These are phyloP conservation scores for Thyridium curvatum DNA, from an alignment of 2,329 filamentous ascomycete species.

Conservation along the genomic window DNA sequence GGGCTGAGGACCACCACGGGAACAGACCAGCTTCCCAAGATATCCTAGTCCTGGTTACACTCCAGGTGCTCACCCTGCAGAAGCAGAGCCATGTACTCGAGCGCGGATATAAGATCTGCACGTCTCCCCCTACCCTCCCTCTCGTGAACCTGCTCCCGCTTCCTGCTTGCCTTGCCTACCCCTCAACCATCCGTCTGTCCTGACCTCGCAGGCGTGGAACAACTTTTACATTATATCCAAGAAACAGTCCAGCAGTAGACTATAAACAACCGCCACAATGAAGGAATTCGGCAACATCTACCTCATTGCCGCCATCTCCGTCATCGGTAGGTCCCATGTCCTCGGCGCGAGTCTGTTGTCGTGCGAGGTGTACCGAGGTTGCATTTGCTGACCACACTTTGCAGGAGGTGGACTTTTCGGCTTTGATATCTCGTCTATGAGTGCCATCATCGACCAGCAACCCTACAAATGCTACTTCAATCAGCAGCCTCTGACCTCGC, in stretches of 20 bases:
- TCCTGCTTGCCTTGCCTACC: not conserved
- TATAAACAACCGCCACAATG: not conserved
- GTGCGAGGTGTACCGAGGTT: not conserved
- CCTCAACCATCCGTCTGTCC: not conserved
- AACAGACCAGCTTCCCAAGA: no score
- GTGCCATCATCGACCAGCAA: conserved; percentile 33
- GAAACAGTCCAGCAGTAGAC: not conserved
- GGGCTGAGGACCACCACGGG: no score
- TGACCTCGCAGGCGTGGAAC: not conserved
- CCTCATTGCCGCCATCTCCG: conserved; percentile 33
- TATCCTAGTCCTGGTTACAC: no score
- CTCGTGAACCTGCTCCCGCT: not conserved
- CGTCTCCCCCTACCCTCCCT: not conserved
- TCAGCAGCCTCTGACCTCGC: conserved; percentile 24
- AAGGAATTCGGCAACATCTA: conserved; percentile 29
- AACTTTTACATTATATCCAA: not conserved
- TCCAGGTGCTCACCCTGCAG: no score
- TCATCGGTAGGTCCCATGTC: conserved; percentile 26
- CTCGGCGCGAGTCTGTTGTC: not conserved
- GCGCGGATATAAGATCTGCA: not conserved
- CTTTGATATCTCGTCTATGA: conserved; percentile 40
- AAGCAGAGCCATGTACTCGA: no score
- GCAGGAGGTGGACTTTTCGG: conserved; percentile 33
- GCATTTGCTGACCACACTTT: not conserved
- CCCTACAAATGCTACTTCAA: conserved; percentile 37